Percentiles rank a stretch among this genome's conserved stretches.
phyloP scores from a whole-genome alignment of 768 basidiomycete species.

The Calocera cornea region DNA sequence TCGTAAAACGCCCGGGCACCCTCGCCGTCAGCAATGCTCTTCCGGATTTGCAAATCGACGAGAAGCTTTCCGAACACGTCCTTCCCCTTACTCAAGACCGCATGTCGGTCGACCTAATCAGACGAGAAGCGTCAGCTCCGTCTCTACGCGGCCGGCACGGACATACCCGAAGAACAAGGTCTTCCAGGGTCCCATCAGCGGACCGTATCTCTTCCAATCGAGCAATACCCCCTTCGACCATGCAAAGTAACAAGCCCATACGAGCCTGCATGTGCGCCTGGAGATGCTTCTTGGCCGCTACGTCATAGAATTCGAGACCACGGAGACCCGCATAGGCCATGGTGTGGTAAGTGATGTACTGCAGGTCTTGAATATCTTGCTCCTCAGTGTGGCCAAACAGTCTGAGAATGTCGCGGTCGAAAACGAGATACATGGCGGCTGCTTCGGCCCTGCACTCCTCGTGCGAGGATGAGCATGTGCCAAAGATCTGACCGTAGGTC shows the following conservation, averaged over 20 bases:
- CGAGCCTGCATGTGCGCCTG: slow-evolving; percentile 87
- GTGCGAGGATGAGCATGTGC: slow-evolving; percentile 79
- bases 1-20: slow-evolving; percentile 71
- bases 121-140: background rate
- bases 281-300: slow-evolving; percentile 65
- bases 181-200: slow-evolving; percentile 42
- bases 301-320: slow-evolving; percentile 74
- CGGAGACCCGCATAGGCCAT: slow-evolving; percentile 78
- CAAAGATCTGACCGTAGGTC: slow-evolving; percentile 66
- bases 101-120: slow-evolving; percentile 53
- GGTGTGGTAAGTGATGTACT: slow-evolving; percentile 64
- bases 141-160: background rate
- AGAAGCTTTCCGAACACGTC: slow-evolving; percentile 60
- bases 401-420: slow-evolving; percentile 59
- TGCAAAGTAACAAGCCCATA: slow-evolving; percentile 68
- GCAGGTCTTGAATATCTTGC: slow-evolving; percentile 61
- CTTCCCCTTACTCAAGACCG: slow-evolving; percentile 51
- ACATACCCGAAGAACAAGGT: slow-evolving; percentile 56
- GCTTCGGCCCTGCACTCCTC: slow-evolving; percentile 90
- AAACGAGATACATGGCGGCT: slow-evolving; percentile 64
- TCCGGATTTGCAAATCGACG: slow-evolving; percentile 67
- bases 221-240: slow-evolving; percentile 58
- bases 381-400: slow-evolving; percentile 64
- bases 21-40: slow-evolving; percentile 69
- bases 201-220: slow-evolving; percentile 54